A percentile compares a stretch with the other conserved stretches of the same genome.
These are phyloP conservation scores for Abrus pulchellus DNA, from an alignment of 306 rosid species.

Conservation along the genomic window DNA sequence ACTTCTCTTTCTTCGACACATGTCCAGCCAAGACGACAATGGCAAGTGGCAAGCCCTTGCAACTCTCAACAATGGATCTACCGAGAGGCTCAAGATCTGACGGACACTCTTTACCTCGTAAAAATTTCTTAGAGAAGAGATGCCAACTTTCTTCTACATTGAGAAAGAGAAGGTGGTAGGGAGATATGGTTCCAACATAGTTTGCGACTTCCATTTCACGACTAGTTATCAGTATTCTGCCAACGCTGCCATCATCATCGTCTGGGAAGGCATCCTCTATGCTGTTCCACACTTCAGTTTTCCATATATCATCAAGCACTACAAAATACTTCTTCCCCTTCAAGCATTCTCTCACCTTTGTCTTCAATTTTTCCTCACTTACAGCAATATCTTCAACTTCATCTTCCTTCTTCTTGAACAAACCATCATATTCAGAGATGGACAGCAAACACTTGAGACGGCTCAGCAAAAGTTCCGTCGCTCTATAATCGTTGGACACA, in stretches of 20 bases:
- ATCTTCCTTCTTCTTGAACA: background rate
- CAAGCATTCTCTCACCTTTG: background rate
- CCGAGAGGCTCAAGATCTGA: too few relatives aligned
- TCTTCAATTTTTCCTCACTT: background rate
- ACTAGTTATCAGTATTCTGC: constrained; percentile 43
- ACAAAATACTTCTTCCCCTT: too few relatives aligned
- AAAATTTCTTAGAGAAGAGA: too few relatives aligned
- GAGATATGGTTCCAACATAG: background rate
- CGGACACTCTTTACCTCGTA: too few relatives aligned
- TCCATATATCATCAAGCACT: constrained; percentile 5
- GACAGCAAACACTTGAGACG: background rate
- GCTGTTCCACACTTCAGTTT: background rate
- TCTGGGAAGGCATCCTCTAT: background rate
- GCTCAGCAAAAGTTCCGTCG: background rate
- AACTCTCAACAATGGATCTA: too few relatives aligned
- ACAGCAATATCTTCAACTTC: background rate
- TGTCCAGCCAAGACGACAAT: background rate
- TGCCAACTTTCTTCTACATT: too few relatives aligned
- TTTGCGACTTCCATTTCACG: background rate
- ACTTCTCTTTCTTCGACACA: background rate
- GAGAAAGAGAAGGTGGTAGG: too few relatives aligned
- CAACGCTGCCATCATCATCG: background rate
- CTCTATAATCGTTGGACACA: constrained; percentile 15
- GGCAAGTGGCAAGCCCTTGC: constrained; percentile 28
- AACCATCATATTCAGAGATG: background rate